Evolutionary conservation across 768 basidiomycete species (phyloP).

Genomic region (Rhodotorula diobovata): DNA sequence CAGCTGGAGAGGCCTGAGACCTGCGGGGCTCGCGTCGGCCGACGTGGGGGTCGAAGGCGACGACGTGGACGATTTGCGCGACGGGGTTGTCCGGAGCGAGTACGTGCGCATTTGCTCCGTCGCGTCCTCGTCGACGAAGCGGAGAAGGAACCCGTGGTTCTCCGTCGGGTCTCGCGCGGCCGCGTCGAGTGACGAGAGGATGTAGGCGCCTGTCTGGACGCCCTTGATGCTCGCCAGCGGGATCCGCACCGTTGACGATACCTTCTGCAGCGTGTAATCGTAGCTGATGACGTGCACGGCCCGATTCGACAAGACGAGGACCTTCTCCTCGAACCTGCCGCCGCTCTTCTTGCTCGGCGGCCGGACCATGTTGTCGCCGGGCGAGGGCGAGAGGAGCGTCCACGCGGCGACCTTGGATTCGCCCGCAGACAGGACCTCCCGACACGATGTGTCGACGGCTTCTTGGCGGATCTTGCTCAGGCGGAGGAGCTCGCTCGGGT

Average conservation of each 20-base stretch:
- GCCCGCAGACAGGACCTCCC: slow-evolving; percentile 67
- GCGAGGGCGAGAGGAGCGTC: slow-evolving; percentile 83
- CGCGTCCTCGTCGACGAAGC: slow-evolving; percentile 69
- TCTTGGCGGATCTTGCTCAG: slow-evolving; percentile 84
- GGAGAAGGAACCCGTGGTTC: slow-evolving; percentile 79
- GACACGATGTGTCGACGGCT: slow-evolving; percentile 83
- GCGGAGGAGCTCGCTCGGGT: slow-evolving; percentile 81
- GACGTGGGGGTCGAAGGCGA: neutral
- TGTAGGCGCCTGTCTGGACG: slow-evolving; percentile 88
- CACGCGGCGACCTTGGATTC: slow-evolving; percentile 78
- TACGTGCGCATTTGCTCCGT: slow-evolving; percentile 77
- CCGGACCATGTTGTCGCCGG: slow-evolving; percentile 55
- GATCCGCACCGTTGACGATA: slow-evolving; percentile 80
- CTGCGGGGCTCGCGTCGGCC: too few species aligned
- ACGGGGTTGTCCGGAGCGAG: slow-evolving; percentile 65
- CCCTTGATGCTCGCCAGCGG: slow-evolving; percentile 72
- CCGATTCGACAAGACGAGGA: slow-evolving; percentile 58
- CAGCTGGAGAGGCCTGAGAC: slow-evolving; percentile 19
- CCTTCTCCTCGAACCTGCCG: slow-evolving; percentile 76
- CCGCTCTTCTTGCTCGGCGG: slow-evolving; percentile 16
- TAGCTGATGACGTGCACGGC: slow-evolving; percentile 39
- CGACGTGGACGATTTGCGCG: neutral
- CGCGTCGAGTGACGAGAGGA: slow-evolving; percentile 87
- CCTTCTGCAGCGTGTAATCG: slow-evolving; percentile 48
- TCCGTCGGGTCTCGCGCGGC: slow-evolving; percentile 72